phyloP scores from a whole-genome alignment of 805 yeast species.

The Wickerhamia fluorescens region DNA sequence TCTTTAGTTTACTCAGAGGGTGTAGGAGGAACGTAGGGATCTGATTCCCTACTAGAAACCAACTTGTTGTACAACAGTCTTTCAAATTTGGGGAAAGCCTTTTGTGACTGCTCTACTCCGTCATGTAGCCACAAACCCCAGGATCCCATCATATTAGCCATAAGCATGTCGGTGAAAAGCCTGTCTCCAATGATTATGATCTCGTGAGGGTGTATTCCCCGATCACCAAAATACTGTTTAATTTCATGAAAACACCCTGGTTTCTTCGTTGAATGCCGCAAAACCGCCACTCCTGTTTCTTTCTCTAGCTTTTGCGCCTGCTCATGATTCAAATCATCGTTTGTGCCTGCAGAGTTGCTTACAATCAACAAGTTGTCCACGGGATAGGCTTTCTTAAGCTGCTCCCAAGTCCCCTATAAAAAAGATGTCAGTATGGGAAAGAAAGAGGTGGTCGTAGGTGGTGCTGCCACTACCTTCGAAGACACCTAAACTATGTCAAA shows the following conservation, averaged over 20 bases:
- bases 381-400: slow-evolving; percentile 52
- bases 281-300: slow-evolving; percentile 60
- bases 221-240: slow-evolving; percentile 45
- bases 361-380: slow-evolving; percentile 64
- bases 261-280: slow-evolving; percentile 68
- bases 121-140: slow-evolving; percentile 76
- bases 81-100: slow-evolving; percentile 48
- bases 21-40: slow-evolving; percentile 12
- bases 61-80: slow-evolving; percentile 25
- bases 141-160: slow-evolving; percentile 93
- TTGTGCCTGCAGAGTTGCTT: slow-evolving; percentile 89
- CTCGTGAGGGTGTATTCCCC: slow-evolving; percentile 48
- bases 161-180: slow-evolving; percentile 80
- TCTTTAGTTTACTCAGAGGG: too few species aligned
- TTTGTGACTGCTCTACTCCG: slow-evolving; percentile 59
- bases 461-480: too few species aligned
- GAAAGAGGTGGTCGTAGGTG: too few species aligned
- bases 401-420: slow-evolving; percentile 45
- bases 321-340: slow-evolving; percentile 52
- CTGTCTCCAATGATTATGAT: slow-evolving; percentile 89
- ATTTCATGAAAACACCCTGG: slow-evolving; percentile 78
- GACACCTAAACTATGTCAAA: too few species aligned
- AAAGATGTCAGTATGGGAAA: too few species aligned
- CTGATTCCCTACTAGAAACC: slow-evolving; percentile 7
- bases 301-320: slow-evolving; percentile 61